A percentile compares a stretch with the other conserved stretches of the same genome.
phyloP scores from a whole-genome alignment of 1,284 basidiomycete species.

The Melampsora abietis-canadensis region DNA sequence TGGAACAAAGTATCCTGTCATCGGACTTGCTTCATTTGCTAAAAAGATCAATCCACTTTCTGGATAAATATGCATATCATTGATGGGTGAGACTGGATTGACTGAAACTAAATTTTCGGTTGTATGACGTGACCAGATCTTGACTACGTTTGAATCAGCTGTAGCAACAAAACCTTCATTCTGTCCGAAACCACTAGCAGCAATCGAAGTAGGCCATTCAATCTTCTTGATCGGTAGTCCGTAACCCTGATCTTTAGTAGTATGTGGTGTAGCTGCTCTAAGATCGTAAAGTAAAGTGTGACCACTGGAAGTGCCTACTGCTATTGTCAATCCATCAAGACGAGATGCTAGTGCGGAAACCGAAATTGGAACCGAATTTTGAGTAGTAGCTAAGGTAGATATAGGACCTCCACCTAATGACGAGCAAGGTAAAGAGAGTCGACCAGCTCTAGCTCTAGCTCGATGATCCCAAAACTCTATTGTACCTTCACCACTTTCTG shows the following conservation, averaged over 20 bases:
- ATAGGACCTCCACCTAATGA: slow-evolving; percentile 58
- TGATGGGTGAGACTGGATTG: slow-evolving; percentile 80
- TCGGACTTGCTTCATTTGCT: slow-evolving; percentile 87
- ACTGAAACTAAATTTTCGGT: slow-evolving; percentile 84
- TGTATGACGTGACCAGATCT: slow-evolving; percentile 82
- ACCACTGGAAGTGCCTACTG: slow-evolving; percentile 88
- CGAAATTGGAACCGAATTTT: slow-evolving; percentile 58
- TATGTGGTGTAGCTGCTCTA: slow-evolving; percentile 75
- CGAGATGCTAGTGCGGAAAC: slow-evolving; percentile 81
- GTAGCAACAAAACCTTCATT: slow-evolving; percentile 68
- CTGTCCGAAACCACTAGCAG: slow-evolving; percentile 37
- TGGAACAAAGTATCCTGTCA: slow-evolving; percentile 89
- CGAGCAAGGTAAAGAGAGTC: slow-evolving; percentile 46
- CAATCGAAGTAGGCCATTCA: slow-evolving; percentile 64
- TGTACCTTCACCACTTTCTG: slow-evolving; percentile 60
- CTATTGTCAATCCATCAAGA: slow-evolving; percentile 84
- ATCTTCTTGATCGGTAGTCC: slow-evolving; percentile 84
- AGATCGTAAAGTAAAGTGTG: slow-evolving; percentile 94
- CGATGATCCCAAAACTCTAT: slow-evolving; percentile 97
- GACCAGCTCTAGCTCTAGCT: slow-evolving; percentile 70
- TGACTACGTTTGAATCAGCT: slow-evolving; percentile 89
- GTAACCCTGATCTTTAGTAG: slow-evolving; percentile 94
- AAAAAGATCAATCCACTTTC: slow-evolving; percentile 78
- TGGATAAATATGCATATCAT: slow-evolving; percentile 82
- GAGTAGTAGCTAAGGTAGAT: slow-evolving; percentile 48